These are phyloP conservation scores for Paramarasmius palmivorus DNA, from an alignment of 1,284 basidiomycete genomes.

Conservation along the genomic window DNA sequence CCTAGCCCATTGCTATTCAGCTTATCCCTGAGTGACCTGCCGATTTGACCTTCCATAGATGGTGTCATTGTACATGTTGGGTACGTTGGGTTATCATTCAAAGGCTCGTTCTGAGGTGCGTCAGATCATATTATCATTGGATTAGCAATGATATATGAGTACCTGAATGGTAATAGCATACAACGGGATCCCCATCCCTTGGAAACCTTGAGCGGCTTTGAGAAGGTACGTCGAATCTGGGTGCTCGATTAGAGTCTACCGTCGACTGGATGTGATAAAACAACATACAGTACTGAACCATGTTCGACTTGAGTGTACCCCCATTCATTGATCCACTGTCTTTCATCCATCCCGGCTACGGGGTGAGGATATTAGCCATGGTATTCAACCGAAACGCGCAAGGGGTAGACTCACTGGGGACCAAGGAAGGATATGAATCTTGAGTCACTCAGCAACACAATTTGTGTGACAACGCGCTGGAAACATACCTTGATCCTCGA, in stretches of 20 bases:
- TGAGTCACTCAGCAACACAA: slow-evolving; percentile 10
- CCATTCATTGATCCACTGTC: slow-evolving; percentile 29
- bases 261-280: background rate
- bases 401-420: slow-evolving; percentile 26
- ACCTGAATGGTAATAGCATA: slow-evolving; percentile 34
- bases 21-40: slow-evolving; percentile 28
- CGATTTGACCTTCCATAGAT: slow-evolving; percentile 28
- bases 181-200: slow-evolving; percentile 26
- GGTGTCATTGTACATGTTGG: slow-evolving; percentile 28
- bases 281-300: slow-evolving; percentile 24
- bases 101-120: slow-evolving; percentile 29
- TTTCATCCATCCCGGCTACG: slow-evolving; percentile 38
- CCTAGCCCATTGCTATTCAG: slow-evolving; percentile 32
- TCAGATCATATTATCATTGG: background rate
- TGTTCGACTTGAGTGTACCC: slow-evolving; percentile 24
- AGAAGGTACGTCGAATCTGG: slow-evolving; percentile 34
- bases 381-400: background rate
- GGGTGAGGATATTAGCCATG: background rate
- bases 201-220: slow-evolving; percentile 34
- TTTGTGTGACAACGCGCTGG: background rate
- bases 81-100: slow-evolving; percentile 32
- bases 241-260: background rate
- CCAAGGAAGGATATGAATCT: slow-evolving; percentile 36
- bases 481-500: slow-evolving; percentile 6
- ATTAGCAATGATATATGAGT: background rate